Base-by-base conservation (phyloP, 192 early-diverging fungal genomes). In the Mortierella antarctica region DNA sequence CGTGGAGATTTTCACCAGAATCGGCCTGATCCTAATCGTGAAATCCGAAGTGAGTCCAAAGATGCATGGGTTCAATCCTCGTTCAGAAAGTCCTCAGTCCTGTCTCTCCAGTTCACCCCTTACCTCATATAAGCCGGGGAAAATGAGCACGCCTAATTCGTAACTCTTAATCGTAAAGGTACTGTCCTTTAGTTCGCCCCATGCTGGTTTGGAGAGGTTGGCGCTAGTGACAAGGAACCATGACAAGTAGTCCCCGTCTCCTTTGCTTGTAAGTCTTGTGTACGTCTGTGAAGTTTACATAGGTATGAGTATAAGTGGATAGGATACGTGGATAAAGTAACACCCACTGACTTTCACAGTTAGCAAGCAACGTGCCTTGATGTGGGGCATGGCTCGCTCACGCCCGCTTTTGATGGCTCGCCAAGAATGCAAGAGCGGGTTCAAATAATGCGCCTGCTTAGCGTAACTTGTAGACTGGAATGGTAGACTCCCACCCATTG, bases 181-280 rank as follows among this genome's bases (percentile, higher is more conserved):
- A 6, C 65, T 76, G 21, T 74, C 82, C 18, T 89, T 86, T 20
- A 91, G 62, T 18, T 70, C 66, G 5, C 92, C 92, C 91, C 91
- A 93, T 4, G 92, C 92, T n/a, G 92, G 91, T 68, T 89, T 87
- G 10, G 85, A 87, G 23, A 93, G 82, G 59, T 93, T 93, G 13
- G 67, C 81, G 50, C 83, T 82, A 1, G 84, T 86, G 15, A 87
- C 31, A 14, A 88, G 47, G 23, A 74, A 70, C 88, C 83, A 89
- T 2, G 78, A 76, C 53, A 84, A 41, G 7, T 66, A 65, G 10
- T 83, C 85, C n/a, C 50, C 72, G 12, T 73, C 69, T 21, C 42
- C 57, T 59, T 23, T 65, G 18, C 75, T 79, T 53, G 65, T 85
- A 21, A 88, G 55, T 44, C 86, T 54, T 7, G 86, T 78, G 45